A percentile compares a stretch with the other conserved stretches of the same genome.
These are phyloP conservation scores for Geopyxis carbonaria DNA, from an alignment of 495 filamentous ascomycete genomes.

Conservation along the genomic window DNA sequence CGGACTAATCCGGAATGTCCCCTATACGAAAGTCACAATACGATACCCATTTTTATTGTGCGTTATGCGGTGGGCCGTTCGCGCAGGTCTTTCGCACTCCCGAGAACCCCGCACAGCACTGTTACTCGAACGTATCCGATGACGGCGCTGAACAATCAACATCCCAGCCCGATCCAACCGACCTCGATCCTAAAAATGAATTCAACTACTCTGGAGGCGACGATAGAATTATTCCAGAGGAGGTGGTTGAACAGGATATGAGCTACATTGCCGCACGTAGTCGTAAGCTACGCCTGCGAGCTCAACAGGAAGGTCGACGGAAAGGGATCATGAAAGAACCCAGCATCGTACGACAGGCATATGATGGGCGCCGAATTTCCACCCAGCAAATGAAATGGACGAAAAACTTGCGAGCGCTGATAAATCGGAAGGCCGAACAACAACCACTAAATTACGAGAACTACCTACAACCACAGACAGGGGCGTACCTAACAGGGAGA, in stretches of 20 bases:
- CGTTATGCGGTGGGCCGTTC: constrained; percentile 27
- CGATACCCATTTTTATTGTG: constrained; percentile 27
- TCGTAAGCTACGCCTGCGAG: constrained; percentile 13
- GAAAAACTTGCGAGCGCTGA: constrained; percentile 24
- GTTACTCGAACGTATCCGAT: neutral
- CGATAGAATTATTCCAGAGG: constrained; percentile 17
- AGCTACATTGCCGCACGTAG: constrained; percentile 17
- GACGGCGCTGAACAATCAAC: neutral
- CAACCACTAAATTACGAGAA: constrained; percentile 16
- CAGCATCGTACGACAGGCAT: constrained; percentile 15
- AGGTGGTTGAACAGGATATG: constrained; percentile 21
- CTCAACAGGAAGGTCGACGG: constrained; percentile 14
- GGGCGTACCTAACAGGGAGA: constrained; percentile 22
- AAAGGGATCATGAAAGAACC: constrained; percentile 15
- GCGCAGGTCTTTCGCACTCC: constrained; percentile 25
- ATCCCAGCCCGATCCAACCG: neutral
- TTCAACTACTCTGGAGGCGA: constrained; percentile 20
- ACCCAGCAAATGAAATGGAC: constrained; percentile 26
- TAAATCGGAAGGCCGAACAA: constrained; percentile 12
- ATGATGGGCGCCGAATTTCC: constrained; percentile 23
- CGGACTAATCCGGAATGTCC: no score
- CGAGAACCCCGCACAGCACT: constrained; percentile 9
- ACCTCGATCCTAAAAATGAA: constrained; percentile 10
- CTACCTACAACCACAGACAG: constrained; percentile 8
- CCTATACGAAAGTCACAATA: constrained; percentile 9